Base-by-base conservation (phyloP, 495 filamentous ascomycete species). In the Penicillium verhagenii region DNA sequence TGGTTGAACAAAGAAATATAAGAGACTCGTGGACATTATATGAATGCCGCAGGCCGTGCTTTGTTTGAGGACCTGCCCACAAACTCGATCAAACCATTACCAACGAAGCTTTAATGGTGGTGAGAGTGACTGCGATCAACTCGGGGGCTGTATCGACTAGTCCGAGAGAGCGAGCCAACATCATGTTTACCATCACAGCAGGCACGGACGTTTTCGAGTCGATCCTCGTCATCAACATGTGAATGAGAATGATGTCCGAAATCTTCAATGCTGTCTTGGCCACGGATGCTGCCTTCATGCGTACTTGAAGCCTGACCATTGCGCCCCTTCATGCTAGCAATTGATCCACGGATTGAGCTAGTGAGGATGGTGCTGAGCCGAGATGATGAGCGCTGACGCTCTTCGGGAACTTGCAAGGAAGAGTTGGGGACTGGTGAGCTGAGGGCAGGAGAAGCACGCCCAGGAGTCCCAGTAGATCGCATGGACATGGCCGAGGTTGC, bases 141-240 rank as follows among this genome's bases (percentile, higher is more conserved):
- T 24, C 67, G 62, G 4, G 75, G 73, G 59, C 75, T 78, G 39
- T 70, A 77, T 19, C 70, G 69, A 47, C 75, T 77, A 16, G 63
- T 75, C 45, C 78, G 69, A 10, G 74, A 70, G 13, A 82, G 70
- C 25, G 78, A 78, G 45, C 78, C 67, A 38, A 82, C 79, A 54
- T 79, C 75, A 50, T 79, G 76, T 26, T 90, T 92, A 58, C 91
- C 94, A 83, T 97, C 94, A 71, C 94, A 98, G 74, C 94, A 98
- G 49, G 92, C 92, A 67, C 94, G 80, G 45, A 98, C 94, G 66
- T 98, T 96, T 74, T 96, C 95, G 59, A 98, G 78, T 53, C 85
- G 77, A 63, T 91, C 89, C 14, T 82, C 73, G 53, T 96, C 89
- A 58, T 92, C 86, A 53, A 91, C 88, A 58, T 84, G 79, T 53